phyloP scores from a whole-genome alignment of 805 yeast species.

The Yueomyces sp. region DNA sequence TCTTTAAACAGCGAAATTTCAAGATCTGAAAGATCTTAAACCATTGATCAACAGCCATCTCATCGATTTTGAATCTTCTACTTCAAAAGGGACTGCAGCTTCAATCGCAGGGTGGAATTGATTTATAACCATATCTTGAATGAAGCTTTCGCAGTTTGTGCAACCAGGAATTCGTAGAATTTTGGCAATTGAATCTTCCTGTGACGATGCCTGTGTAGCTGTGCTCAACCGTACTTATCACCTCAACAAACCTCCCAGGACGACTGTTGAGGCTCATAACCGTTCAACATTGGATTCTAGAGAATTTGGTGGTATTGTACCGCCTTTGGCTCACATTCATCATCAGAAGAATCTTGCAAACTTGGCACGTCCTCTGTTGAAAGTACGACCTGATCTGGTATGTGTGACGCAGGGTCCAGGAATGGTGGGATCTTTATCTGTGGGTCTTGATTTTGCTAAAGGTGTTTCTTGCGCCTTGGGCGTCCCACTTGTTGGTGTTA shows the following conservation, averaged over 20 bases:
- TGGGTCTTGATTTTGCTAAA: slow-evolving; percentile 73
- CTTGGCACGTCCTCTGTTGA: slow-evolving; percentile 1
- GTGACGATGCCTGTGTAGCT: slow-evolving; percentile 91
- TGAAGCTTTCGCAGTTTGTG: slow-evolving; percentile 23
- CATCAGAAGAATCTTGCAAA: slow-evolving; percentile 44
- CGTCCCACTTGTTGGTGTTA: slow-evolving; percentile 75
- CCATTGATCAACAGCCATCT: no score
- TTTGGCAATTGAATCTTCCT: slow-evolving; percentile 81
- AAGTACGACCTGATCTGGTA: slow-evolving; percentile 46
- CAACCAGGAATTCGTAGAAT: slow-evolving; percentile 28
- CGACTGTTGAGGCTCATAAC: slow-evolving; percentile 35
- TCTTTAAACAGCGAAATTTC: no score
- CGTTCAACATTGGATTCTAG: slow-evolving; percentile 57
- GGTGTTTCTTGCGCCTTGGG: slow-evolving; percentile 73
- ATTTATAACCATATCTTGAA: neutral
- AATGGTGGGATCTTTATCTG: slow-evolving; percentile 77
- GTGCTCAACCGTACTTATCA: slow-evolving; percentile 37
- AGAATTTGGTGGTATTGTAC: slow-evolving; percentile 71
- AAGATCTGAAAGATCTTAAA: no score
- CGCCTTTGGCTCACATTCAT: slow-evolving; percentile 69
- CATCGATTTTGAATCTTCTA: no score
- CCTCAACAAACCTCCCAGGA: slow-evolving; percentile 3
- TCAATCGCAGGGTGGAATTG: no score
- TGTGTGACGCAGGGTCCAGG: slow-evolving; percentile 96
- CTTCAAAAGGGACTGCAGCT: no score